Conservation (phyloP, 192 early-diverging fungal species). For the Thamnidium elegans region DNA sequence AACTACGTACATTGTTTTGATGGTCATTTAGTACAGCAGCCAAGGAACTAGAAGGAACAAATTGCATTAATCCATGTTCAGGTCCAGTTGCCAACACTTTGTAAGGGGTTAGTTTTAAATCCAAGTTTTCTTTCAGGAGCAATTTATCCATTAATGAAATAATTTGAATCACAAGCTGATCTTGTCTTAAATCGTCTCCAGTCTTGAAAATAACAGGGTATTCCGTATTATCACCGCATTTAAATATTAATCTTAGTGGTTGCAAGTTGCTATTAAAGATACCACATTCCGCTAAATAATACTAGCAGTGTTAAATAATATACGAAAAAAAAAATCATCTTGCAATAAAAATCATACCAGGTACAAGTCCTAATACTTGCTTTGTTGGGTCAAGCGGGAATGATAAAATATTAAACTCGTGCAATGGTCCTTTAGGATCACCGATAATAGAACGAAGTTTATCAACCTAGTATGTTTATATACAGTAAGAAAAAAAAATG, state of each 20-base stretch:
- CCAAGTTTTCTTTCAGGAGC: constrained; percentile 93
- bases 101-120: constrained; percentile 90
- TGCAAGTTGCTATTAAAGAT: constrained; percentile 91
- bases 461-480: constrained; percentile 62
- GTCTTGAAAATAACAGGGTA: constrained; percentile 98
- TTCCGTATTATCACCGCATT: constrained; percentile 76
- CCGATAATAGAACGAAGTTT: constrained; percentile 69
- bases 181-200: constrained; percentile 84
- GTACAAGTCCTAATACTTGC: constrained; percentile 82
- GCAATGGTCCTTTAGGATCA: constrained; percentile 82
- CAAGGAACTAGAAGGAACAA: constrained; percentile 85
- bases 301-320: neutral
- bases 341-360: constrained; percentile 46
- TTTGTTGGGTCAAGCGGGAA: constrained; percentile 91
- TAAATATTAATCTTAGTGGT: constrained; percentile 86
- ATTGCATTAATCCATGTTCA: constrained; percentile 95
- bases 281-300: constrained; percentile 62
- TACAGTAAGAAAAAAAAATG: neutral
- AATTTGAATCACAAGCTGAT: constrained; percentile 97
- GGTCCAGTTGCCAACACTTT: constrained; percentile 93
- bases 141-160: constrained; percentile 97
- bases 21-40: constrained; percentile 88
- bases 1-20: constrained; percentile 77
- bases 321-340: neutral
- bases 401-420: constrained; percentile 78